Evolutionary conservation across 2,329 filamentous ascomycete genomes (phyloP), one percentile per base, ranked within the genome.

Genomic region (Phialophora tarda): DNA sequence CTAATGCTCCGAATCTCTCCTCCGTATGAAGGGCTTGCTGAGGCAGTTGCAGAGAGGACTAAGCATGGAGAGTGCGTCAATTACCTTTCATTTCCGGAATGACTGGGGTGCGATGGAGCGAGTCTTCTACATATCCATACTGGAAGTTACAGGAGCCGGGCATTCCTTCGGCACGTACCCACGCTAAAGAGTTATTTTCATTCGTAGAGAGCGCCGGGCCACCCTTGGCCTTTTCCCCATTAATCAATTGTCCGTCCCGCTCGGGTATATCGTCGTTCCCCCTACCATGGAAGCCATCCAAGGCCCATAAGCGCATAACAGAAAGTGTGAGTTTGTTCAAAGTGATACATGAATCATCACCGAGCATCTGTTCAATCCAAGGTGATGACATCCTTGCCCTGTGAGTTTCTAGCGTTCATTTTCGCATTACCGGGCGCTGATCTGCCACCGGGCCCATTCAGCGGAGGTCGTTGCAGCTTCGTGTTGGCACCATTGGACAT

Each of bases 321-420:
- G 30, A 54, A 38, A 53, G 28, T n/a, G 44, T n/a, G 47, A 11
- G 12, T 38, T 38, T 53, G n/a, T 61, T 51, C 23, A 61, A 61
- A 41, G 51, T 61, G 59, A 53, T 61, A 61, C 47, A 61, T 51
- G 47, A 38, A 51, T 24, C 48, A 54, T 38, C 21, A 17, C 41
- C 26, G 1, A 30, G 24, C 14, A 48, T 44, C 44, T 32, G n/a
- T 24, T 57, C 57, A 69, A 44, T 69, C 67, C 58, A 69, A 50
- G 26, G 58, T 66, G 23, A 69, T 69, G 47, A 69, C 67, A 30
- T 69, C 67, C 26, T 61, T 56, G 24, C 63, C 64, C 38, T 59
- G 59, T 11, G 48, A 14, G 23, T 48, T 30, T 23, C 62, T 66
- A 21, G 59, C 23, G 34, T 54, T 66, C 28, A n/a, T 53, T 28